Evolutionary conservation across 371 early-diverging fungal species (phyloP).

Genomic region (Blakeslea trispora): DNA sequence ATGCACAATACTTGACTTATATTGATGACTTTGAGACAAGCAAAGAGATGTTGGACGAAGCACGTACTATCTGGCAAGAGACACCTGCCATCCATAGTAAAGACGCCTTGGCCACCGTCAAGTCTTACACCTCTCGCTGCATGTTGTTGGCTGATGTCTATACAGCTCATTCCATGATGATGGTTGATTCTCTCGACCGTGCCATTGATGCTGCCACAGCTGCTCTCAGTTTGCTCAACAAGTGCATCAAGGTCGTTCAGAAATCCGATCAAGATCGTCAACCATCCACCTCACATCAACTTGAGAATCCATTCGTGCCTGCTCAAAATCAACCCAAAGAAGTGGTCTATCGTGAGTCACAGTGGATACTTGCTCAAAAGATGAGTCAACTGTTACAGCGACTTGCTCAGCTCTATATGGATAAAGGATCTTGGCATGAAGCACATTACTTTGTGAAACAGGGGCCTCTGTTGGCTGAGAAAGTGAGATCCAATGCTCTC

Average conservation of each 20-base stretch:
- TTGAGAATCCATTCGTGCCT: constrained; percentile 10
- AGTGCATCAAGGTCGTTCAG: constrained; percentile 11
- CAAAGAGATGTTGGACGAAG: constrained; percentile 10
- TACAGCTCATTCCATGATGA: constrained; percentile 2
- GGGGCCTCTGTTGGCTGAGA: constrained; percentile 56
- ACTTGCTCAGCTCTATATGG: constrained; percentile 54
- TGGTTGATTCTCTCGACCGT: constrained; percentile 12
- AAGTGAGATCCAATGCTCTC: constrained; percentile 49
- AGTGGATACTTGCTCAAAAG: constrained; percentile 48
- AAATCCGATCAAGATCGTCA: constrained; percentile 1
- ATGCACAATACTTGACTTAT: constrained; percentile 43
- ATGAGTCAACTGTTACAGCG: constrained; percentile 53
- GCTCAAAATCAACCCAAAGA: constrained; percentile 4
- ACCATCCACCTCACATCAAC: constrained; percentile 1
- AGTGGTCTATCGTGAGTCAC: constrained; percentile 34
- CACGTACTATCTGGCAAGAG: constrained; percentile 18
- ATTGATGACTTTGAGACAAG: constrained; percentile 46
- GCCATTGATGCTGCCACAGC: constrained; percentile 12
- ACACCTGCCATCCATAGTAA: background rate
- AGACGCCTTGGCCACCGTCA: constrained; percentile 5
- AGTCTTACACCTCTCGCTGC: constrained; percentile 7
- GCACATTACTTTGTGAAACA: constrained; percentile 68
- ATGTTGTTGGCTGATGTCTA: constrained; percentile 19
- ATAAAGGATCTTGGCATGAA: constrained; percentile 69
- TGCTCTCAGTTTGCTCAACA: constrained; percentile 13